Percentiles rank a stretch among this genome's conserved stretches.
Evolutionary conservation across 2,329 filamentous ascomycete genomes (phyloP).

Genomic region (Macrophomina pseudophaseolina): DNA sequence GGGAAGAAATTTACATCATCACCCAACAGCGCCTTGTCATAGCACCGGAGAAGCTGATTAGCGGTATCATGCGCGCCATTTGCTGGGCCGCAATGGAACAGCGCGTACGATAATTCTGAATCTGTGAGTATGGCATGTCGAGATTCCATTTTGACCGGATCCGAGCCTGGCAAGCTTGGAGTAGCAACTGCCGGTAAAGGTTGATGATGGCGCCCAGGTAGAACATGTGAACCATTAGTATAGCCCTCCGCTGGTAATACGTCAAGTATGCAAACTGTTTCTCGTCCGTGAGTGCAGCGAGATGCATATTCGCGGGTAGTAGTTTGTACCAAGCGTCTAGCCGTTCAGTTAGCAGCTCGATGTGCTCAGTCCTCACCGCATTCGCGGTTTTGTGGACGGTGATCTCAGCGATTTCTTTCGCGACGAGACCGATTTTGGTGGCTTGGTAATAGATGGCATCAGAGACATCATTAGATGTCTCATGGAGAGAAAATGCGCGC

Average conservation of each 20-base stretch:
- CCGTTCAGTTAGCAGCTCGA: slow-evolving; percentile 31
- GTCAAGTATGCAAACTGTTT: slow-evolving; percentile 34
- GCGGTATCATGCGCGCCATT: slow-evolving; percentile 40
- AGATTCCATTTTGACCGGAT: slow-evolving; percentile 29
- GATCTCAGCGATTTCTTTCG: slow-evolving; percentile 41
- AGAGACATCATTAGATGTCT: slow-evolving; percentile 31
- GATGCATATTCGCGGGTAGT: slow-evolving; percentile 40
- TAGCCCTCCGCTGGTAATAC: slow-evolving; percentile 40
- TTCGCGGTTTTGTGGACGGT: slow-evolving; percentile 12
- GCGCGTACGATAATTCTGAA: slow-evolving; percentile 37
- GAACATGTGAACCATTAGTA: slow-evolving; percentile 46
- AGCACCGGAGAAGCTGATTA: slow-evolving; percentile 42
- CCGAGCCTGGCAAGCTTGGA: slow-evolving; percentile 39
- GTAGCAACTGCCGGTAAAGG: slow-evolving; percentile 42
- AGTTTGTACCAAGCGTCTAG: slow-evolving; percentile 42
- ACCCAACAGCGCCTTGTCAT: slow-evolving; percentile 46
- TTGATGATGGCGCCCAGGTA: slow-evolving; percentile 45
- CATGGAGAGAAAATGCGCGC: slow-evolving; percentile 9
- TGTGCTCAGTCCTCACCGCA: slow-evolving; percentile 17
- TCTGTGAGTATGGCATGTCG: slow-evolving; percentile 36
- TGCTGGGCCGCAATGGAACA: slow-evolving; percentile 44
- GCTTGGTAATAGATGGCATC: slow-evolving; percentile 43
- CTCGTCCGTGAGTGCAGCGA: slow-evolving; percentile 37
- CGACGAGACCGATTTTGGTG: slow-evolving; percentile 43
- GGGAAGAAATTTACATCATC: slow-evolving; percentile 38